These are phyloP conservation scores for Trichoderma sp. DNA, from an alignment of 2,329 filamentous ascomycete genomes.

Conservation along the genomic window DNA sequence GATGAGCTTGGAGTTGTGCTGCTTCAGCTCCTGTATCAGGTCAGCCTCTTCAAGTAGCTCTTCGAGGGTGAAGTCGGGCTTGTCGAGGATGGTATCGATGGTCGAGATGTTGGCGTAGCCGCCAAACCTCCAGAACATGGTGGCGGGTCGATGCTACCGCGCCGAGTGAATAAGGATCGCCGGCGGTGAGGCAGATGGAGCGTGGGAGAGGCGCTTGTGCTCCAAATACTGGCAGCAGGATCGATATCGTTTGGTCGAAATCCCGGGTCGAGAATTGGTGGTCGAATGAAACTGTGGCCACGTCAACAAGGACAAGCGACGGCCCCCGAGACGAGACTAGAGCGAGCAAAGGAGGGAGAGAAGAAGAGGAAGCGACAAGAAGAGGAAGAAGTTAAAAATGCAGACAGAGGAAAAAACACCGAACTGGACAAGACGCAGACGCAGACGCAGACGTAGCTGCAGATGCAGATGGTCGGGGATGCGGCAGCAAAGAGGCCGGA, in stretches of 20 bases:
- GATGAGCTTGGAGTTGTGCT: conserved; percentile 96
- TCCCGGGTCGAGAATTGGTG: not conserved
- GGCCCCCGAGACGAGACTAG: not conserved
- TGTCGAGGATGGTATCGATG: conserved; percentile 95
- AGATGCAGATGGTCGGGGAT: conserved; percentile 16
- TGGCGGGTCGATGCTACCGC: conserved; percentile 45
- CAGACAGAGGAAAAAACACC: not conserved
- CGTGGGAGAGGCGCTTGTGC: conserved; percentile 14
- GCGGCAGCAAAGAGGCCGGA: conserved; percentile 14
- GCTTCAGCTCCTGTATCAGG: conserved; percentile 94
- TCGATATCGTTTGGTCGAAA: not conserved
- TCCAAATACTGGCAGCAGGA: not conserved
- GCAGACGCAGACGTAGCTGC: not conserved
- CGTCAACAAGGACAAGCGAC: not conserved
- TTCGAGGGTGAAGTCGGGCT: conserved; percentile 91
- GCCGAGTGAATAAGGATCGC: conserved; percentile 31
- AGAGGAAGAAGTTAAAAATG: not conserved
- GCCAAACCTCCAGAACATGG: conserved; percentile 99
- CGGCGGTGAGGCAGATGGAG: conserved; percentile 29
- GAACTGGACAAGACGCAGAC: not conserved
- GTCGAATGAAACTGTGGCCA: not conserved
- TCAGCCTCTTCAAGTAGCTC: conserved; percentile 95
- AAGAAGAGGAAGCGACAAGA: not conserved
- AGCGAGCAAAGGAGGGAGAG: not conserved
- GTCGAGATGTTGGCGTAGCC: conserved; percentile 96